Conservation (phyloP, 2,329 filamentous ascomycete genomes). For the Uncinocarpus reesii region DNA sequence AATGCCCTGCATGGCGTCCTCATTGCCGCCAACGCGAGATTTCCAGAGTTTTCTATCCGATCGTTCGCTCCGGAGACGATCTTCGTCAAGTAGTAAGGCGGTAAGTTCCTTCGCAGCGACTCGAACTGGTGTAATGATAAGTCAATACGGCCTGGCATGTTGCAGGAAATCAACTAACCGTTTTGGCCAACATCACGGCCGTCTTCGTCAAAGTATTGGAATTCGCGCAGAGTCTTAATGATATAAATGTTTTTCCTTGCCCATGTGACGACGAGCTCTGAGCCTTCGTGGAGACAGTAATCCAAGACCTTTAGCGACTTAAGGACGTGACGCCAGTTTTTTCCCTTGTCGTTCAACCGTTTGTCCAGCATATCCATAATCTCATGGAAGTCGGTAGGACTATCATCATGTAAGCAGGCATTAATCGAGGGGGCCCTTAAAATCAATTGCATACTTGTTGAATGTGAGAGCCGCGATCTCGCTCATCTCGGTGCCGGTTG, state of each 20-base stretch:
- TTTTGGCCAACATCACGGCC: constrained; percentile 92
- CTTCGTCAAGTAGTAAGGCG: constrained; percentile 82
- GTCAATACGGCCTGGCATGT: background rate
- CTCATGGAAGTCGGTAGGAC: constrained; percentile 95
- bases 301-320: constrained; percentile 97
- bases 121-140: constrained; percentile 53
- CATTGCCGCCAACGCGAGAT: constrained; percentile 83
- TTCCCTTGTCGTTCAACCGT: constrained; percentile 95
- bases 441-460: constrained; percentile 62
- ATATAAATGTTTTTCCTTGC: constrained; percentile 96
- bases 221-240: constrained; percentile 95
- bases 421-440: background rate
- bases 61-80: constrained; percentile 78
- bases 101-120: constrained; percentile 94
- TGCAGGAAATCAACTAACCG: constrained; percentile 49
- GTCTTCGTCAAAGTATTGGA: constrained; percentile 93
- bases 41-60: constrained; percentile 93
- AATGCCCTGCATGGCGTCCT: constrained; percentile 52
- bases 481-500: constrained; percentile 94
- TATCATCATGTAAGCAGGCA: constrained; percentile 30
- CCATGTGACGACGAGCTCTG: constrained; percentile 94
- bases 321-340: constrained; percentile 97
- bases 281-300: constrained; percentile 95
- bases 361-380: constrained; percentile 99
- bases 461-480: constrained; percentile 97